These are phyloP conservation scores for Alternaria sp. DNA, from an alignment of 2,329 filamentous ascomycete genomes.

Conservation along the genomic window DNA sequence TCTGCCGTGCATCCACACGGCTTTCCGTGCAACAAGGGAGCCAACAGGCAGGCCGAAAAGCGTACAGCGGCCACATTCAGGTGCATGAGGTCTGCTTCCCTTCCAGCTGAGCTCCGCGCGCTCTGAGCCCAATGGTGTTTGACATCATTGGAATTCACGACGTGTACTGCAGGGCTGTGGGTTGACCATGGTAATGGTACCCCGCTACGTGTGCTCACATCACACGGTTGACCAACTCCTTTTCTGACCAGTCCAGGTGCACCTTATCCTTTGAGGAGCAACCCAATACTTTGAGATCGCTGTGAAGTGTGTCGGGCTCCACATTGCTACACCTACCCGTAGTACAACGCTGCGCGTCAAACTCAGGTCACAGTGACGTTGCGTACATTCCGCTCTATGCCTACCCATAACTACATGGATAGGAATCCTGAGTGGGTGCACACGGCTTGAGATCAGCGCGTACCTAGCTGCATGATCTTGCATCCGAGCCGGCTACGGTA, in stretches of 20 bases:
- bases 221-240: background rate
- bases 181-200: background rate
- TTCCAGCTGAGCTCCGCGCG: background rate
- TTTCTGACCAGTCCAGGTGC: background rate
- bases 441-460: background rate
- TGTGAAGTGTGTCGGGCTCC: background rate
- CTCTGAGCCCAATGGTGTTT: background rate
- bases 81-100: background rate
- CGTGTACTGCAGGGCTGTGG: background rate
- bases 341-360: conserved; percentile 6
- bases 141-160: background rate
- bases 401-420: background rate
- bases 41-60: background rate
- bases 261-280: background rate
- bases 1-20: conserved; percentile 1
- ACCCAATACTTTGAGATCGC: background rate
- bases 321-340: background rate
- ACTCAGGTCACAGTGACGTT: conserved; percentile 2
- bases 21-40: background rate
- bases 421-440: background rate
- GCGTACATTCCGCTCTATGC: background rate
- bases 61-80: background rate
- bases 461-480: conserved; percentile 16
- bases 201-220: background rate
- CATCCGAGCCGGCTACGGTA: conserved; percentile 1